Evolutionary conservation across 2,329 filamentous ascomycete species (phyloP), one percentile per base, ranked within the genome.

Genomic region (Colletotrichum theobromicola): DNA sequence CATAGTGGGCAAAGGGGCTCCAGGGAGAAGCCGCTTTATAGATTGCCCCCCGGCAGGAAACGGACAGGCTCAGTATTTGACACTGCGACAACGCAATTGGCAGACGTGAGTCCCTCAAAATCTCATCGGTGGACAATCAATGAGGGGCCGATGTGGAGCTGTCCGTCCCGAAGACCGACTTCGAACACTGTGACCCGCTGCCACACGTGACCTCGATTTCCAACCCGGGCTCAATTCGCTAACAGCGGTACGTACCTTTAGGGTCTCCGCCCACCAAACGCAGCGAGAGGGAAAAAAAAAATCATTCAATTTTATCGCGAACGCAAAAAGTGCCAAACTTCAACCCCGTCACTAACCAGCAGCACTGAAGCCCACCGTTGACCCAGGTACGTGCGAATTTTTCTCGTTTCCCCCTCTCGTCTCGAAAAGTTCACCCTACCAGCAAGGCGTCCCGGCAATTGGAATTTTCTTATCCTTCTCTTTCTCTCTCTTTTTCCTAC

Each of bases 251-350:
- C 79, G 77, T 80, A 76, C 77, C 76, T 72, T 72, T 78, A 86
- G 84, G 84, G 84, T 82, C 84, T 81, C 79, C 81, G 81, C 82
- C 83, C 83, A 84, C 83, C 81, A 84, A 83, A 83, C 64, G 68
- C 62, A 50, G 67, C 73, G 75, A 64, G 57, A 32, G 18, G 30
- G 57, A 61, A 70, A 82, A 85, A 85, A 83, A 80, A 79, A 77
- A 69, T 67, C 72, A 77, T 75, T 79, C 81, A 84, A 85, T 82
- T 85, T 84, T 81, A 79, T 84, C 80, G 79, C 78, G 78, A 78
- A 78, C 76, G 79, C 76, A 74, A 28, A 65, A 79, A 77, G 75
- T 77, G 77, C 76, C 80, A 82, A 79, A 82, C 80, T 82, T 82
- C 79, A 77, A 85, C 84, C 70, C 73, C 70, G 70, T 73, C 73